A percentile compares a stretch with the other conserved stretches of the same genome.
These are phyloP conservation scores for Phytophthora nicotianae DNA, from an alignment of 352 stramenopile species.

Conservation along the genomic window DNA sequence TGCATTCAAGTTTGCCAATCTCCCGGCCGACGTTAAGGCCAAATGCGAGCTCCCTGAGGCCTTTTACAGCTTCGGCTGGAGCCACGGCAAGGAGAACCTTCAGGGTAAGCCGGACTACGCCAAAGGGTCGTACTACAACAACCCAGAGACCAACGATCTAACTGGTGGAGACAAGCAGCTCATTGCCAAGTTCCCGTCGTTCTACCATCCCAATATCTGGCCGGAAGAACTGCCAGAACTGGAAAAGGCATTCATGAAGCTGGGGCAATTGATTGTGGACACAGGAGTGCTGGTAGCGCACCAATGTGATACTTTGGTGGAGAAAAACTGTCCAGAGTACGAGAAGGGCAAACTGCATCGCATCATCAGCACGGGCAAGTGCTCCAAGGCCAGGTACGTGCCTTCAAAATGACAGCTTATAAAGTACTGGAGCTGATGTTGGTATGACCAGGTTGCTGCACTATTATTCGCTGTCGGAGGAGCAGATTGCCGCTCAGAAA, in stretches of 20 bases:
- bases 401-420: neutral
- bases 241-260: constrained; percentile 90
- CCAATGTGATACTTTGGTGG: constrained; percentile 93
- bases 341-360: constrained; percentile 82
- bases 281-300: constrained; percentile 91
- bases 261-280: constrained; percentile 93
- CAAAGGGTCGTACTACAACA: constrained; percentile 98
- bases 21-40: constrained; percentile 80
- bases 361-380: constrained; percentile 90
- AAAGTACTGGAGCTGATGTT: neutral
- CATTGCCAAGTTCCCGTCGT: constrained; percentile 85
- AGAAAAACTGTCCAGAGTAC: constrained; percentile 75
- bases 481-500: constrained; percentile 57
- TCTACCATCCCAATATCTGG: constrained; percentile 96
- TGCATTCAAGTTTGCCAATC: constrained; percentile 83
- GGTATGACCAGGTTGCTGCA: constrained; percentile 83
- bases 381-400: constrained; percentile 86
- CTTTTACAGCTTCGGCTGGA: constrained; percentile 97
- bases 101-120: constrained; percentile 92
- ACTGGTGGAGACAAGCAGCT: constrained; percentile 76
- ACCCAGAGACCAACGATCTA: constrained; percentile 91
- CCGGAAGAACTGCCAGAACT: constrained; percentile 82
- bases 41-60: constrained; percentile 86
- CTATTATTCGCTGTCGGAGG: constrained; percentile 92
- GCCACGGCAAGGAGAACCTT: constrained; percentile 95